phyloP scores from a whole-genome alignment of 1,139 yeast species.

The Tardiomyces digboiensis region DNA sequence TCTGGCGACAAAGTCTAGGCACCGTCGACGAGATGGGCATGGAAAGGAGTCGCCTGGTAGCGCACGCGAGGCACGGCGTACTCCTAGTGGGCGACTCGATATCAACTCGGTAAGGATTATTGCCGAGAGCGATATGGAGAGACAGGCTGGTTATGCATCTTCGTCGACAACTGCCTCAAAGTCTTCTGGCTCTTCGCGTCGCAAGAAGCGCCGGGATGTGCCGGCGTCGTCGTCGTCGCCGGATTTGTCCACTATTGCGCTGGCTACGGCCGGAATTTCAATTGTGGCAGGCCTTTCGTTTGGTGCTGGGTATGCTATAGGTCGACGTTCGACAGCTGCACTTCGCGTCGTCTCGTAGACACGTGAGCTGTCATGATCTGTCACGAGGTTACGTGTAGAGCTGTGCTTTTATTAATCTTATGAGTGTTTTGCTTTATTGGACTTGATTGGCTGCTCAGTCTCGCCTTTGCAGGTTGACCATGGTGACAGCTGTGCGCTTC shows the following conservation, averaged over 20 bases:
- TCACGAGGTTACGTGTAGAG: too few relatives aligned
- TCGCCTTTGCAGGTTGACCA: too few relatives aligned
- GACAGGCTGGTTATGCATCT: background rate
- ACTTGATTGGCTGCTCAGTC: too few relatives aligned
- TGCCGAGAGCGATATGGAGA: constrained; percentile 4
- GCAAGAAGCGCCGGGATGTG: constrained; percentile 1
- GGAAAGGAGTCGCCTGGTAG: background rate
- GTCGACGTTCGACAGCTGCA: constrained; percentile 16
- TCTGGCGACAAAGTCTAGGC: constrained; percentile 1
- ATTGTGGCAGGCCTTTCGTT: constrained; percentile 22
- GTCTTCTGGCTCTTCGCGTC: background rate
- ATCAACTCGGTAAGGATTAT: constrained; percentile 3
- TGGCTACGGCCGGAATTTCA: constrained; percentile 23
- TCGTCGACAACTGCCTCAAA: constrained; percentile 1
- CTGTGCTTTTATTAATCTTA: too few relatives aligned
- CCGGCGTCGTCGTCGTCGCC: constrained; percentile 2
- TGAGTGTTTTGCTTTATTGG: too few relatives aligned
- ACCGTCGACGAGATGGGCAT: background rate
- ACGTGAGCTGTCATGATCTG: background rate
- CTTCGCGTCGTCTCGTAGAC: background rate
- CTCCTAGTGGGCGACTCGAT: constrained; percentile 1
- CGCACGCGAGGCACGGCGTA: background rate
- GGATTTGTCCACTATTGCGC: constrained; percentile 13
- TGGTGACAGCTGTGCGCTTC: too few relatives aligned
- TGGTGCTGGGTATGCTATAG: constrained; percentile 23